Evolutionary conservation across 2,329 filamentous ascomycete genomes (phyloP).

Genomic region (Xylaria sp.): DNA sequence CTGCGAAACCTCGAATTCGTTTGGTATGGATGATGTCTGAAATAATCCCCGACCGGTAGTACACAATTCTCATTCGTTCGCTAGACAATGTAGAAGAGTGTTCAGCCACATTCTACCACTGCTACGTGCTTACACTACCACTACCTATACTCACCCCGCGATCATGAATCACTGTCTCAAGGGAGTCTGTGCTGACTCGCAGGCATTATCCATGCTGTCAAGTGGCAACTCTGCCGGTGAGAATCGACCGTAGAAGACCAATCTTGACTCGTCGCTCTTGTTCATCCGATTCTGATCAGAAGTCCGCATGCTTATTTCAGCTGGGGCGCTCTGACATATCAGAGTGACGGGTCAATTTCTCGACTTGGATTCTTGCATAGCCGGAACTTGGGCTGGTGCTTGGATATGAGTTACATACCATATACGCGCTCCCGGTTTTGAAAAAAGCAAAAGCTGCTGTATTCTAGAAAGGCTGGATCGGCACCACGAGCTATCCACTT

Average conservation of each 20-base stretch:
- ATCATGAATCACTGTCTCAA: slow-evolving; percentile 8
- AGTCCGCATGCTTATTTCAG: slow-evolving; percentile 29
- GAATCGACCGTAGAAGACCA: slow-evolving; percentile 11
- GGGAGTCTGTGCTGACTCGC: slow-evolving; percentile 8
- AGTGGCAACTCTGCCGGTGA: slow-evolving; percentile 13
- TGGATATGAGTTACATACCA: background rate
- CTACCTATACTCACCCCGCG: slow-evolving; percentile 25
- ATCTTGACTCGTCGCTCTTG: slow-evolving; percentile 27
- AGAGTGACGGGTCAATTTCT: slow-evolving; percentile 25
- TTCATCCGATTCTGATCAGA: slow-evolving; percentile 15
- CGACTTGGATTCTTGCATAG: slow-evolving; percentile 20
- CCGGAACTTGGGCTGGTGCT: slow-evolving; percentile 13
- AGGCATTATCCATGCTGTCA: slow-evolving; percentile 30
- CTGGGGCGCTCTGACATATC: slow-evolving; percentile 25
- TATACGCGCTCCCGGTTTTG: slow-evolving; percentile 31
- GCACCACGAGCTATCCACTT: slow-evolving; percentile 19
- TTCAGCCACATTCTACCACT: slow-evolving; percentile 25
- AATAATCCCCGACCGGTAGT: slow-evolving; percentile 3
- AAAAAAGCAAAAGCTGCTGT: slow-evolving; percentile 33
- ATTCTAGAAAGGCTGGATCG: slow-evolving; percentile 26
- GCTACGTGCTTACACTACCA: slow-evolving; percentile 13
- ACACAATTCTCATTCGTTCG: slow-evolving; percentile 10
- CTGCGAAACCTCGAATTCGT: slow-evolving; percentile 24
- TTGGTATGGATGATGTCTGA: slow-evolving; percentile 13
- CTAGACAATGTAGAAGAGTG: slow-evolving; percentile 11